These are phyloP conservation scores for Hymenoscyphus linearis DNA, from an alignment of 2,329 filamentous ascomycete genomes.

Conservation along the genomic window DNA sequence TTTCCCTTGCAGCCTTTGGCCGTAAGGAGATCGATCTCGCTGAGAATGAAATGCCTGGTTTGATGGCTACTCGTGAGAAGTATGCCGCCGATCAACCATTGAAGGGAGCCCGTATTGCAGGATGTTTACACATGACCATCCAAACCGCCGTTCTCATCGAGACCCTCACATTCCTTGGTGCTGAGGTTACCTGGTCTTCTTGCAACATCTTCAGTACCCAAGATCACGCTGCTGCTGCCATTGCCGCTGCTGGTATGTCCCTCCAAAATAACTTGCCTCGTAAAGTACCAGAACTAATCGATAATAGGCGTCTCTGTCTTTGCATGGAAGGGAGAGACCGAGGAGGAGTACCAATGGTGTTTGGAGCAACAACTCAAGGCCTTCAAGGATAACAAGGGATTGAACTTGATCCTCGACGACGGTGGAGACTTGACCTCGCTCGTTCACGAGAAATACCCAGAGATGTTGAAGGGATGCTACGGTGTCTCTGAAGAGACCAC, in stretches of 20 bases:
- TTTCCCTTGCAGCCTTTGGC: conserved; percentile 95
- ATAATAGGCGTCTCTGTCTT: conserved; percentile 72
- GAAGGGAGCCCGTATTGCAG: conserved; percentile 90
- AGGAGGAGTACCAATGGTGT: conserved; percentile 99
- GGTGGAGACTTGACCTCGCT: conserved; percentile 95
- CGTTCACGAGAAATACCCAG: conserved; percentile 96
- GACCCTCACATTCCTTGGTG: conserved; percentile 89
- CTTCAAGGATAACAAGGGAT: conserved; percentile 94
- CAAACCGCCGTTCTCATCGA: conserved; percentile 99
- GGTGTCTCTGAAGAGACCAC: conserved; percentile 99
- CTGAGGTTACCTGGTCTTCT: conserved; percentile 97
- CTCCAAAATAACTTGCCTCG: background rate
- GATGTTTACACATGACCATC: conserved; percentile 79
- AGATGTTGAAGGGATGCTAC: conserved; percentile 97
- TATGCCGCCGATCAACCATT: conserved; percentile 92
- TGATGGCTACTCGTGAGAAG: conserved; percentile 90
- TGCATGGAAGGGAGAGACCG: conserved; percentile 78
- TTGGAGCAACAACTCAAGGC: conserved; percentile 94
- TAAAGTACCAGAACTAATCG: conserved; percentile 10
- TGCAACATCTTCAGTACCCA: conserved; percentile 99
- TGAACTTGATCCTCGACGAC: conserved; percentile 99
- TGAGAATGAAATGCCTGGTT: conserved; percentile 94
- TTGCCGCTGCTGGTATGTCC: conserved; percentile 59
- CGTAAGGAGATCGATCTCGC: conserved; percentile 98
- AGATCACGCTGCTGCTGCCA: conserved; percentile 96